Conservation (phyloP, 305 asterid species). For the Solanum hybrid region DNA sequence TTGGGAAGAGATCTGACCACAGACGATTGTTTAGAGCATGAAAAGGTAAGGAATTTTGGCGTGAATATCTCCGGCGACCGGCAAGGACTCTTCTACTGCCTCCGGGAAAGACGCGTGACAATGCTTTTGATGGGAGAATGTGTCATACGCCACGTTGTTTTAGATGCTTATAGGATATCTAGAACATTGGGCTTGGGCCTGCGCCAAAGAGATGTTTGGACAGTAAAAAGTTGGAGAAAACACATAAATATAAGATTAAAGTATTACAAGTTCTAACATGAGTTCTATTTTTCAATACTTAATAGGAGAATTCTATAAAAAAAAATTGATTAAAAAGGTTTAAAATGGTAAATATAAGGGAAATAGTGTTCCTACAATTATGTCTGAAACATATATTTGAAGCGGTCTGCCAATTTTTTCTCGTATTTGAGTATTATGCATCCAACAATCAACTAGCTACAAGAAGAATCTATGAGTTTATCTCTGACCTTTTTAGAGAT, state of each 20-base stretch:
- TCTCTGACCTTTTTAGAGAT: not conserved
- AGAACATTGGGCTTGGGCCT: slow-evolving; percentile 1
- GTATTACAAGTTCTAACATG: not conserved
- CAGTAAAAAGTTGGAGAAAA: not conserved
- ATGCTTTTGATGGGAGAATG: not conserved
- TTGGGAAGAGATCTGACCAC: not conserved
- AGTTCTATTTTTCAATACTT: not conserved
- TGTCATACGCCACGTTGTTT: not conserved
- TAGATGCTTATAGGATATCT: not conserved
- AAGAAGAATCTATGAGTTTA: not conserved
- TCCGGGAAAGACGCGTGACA: not conserved
- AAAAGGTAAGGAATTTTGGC: not conserved
- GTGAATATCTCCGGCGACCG: slow-evolving; percentile 1
- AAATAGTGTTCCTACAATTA: not conserved
- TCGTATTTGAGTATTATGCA: not conserved
- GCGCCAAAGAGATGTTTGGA: not conserved
- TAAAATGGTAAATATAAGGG: not conserved
- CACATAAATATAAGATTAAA: too few relatives aligned
- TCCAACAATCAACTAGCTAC: not conserved
- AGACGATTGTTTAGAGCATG: not conserved
- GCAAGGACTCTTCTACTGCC: not conserved
- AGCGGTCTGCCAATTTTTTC: not conserved
- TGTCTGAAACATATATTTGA: not conserved
- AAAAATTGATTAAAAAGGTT: not conserved
- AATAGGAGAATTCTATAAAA: not conserved